phyloP scores from a whole-genome alignment of 345 rosid genomes.

The Eucalyptus regnans region DNA sequence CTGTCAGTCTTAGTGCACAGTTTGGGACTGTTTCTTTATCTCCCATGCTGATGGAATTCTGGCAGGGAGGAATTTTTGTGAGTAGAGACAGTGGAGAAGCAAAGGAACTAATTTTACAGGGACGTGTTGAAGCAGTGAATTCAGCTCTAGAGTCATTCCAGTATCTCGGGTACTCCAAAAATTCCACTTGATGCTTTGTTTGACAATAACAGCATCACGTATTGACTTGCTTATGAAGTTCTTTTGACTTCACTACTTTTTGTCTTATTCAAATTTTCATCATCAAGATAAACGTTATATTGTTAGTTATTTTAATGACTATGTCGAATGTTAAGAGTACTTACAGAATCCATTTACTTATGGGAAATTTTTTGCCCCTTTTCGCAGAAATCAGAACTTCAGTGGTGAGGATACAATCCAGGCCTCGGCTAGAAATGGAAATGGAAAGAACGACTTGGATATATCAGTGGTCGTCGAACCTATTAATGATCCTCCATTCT shows the following conservation, averaged over 20 bases:
- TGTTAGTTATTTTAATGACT: neutral
- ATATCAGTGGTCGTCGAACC: slow-evolving; percentile 55
- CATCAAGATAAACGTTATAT: neutral
- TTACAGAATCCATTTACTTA: neutral
- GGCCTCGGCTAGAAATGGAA: slow-evolving; percentile 57
- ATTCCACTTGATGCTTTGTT: neutral
- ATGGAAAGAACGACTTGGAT: slow-evolving; percentile 55
- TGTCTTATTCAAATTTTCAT: neutral
- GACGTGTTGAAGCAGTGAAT: slow-evolving; percentile 53
- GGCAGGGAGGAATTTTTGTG: slow-evolving; percentile 48
- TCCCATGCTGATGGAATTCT: slow-evolving; percentile 59
- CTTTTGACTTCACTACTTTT: neutral
- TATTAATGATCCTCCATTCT: slow-evolving; percentile 71
- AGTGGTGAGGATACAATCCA: slow-evolving; percentile 59
- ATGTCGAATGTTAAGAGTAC: neutral
- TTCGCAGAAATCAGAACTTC: slow-evolving; percentile 59
- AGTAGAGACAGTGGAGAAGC: slow-evolving; percentile 22
- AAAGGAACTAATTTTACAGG: slow-evolving; percentile 44
- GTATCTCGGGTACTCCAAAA: slow-evolving; percentile 61
- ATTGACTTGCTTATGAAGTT: neutral
- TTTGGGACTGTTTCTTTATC: slow-evolving; percentile 46
- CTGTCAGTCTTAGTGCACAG: slow-evolving; percentile 45
- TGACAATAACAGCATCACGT: neutral
- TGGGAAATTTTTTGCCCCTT: neutral
- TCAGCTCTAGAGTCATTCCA: slow-evolving; percentile 60